A percentile compares a stretch with the other conserved stretches of the same genome.
These are phyloP conservation scores for Diaporthe aspalathi DNA, from an alignment of 2,329 filamentous ascomycete species.

Conservation along the genomic window DNA sequence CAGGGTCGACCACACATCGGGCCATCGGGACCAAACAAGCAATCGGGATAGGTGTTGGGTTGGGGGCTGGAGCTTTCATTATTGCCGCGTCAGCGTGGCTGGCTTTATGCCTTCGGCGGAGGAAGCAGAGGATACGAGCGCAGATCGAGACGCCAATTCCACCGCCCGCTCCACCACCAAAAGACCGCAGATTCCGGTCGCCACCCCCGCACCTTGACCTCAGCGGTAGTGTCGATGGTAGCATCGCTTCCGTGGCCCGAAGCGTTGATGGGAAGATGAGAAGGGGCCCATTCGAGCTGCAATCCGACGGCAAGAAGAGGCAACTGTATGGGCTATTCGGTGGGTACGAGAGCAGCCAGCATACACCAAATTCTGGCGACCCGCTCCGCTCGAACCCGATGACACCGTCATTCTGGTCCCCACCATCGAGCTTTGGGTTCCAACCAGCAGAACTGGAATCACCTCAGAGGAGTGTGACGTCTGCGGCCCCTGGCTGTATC, in stretches of 20 bases:
- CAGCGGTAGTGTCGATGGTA: constrained; percentile 3
- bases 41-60: constrained; percentile 45
- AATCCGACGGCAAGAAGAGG: constrained; percentile 11
- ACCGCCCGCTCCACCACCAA: constrained; percentile 30
- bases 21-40: constrained; percentile 42
- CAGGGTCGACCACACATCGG: constrained; percentile 26
- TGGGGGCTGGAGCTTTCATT: constrained; percentile 41
- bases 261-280: constrained; percentile 25
- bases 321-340: constrained; percentile 16
- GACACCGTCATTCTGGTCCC: constrained; percentile 30
- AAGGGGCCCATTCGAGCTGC: constrained; percentile 38
- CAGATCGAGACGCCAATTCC: constrained; percentile 29
- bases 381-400: constrained; percentile 2
- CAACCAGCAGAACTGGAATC: constrained; percentile 38
- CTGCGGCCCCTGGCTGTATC: constrained; percentile 1
- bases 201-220: constrained; percentile 19
- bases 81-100: constrained; percentile 38
- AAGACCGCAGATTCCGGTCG: constrained; percentile 19
- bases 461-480: constrained; percentile 22
- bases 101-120: constrained; percentile 42
- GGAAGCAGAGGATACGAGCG: constrained; percentile 36
- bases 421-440: constrained; percentile 30
- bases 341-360: constrained; percentile 23
- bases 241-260: constrained; percentile 24
- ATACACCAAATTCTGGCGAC: constrained; percentile 23